Evolutionary conservation across 176 grass and related monocot species (phyloP).

Genomic region (Pontederia paniculata): DNA sequence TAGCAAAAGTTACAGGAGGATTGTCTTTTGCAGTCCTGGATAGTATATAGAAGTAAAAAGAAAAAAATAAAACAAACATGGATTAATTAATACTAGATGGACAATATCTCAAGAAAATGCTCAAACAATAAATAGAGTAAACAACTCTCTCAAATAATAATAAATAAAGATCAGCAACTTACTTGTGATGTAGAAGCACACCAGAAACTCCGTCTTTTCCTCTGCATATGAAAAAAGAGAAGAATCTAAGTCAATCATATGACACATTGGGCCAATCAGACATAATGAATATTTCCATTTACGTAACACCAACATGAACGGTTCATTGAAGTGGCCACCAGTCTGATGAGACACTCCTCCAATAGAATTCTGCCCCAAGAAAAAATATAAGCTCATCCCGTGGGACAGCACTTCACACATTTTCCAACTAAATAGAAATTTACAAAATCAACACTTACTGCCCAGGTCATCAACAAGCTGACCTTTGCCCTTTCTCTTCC

Average conservation of each 20-base stretch:
- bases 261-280: background rate
- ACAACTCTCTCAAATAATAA: constrained; percentile 25
- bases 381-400: background rate
- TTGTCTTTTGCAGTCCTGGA: constrained; percentile 79
- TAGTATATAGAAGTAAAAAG: background rate
- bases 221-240: constrained; percentile 31
- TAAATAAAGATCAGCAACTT: constrained; percentile 42
- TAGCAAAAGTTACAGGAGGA: constrained; percentile 89
- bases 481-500: constrained; percentile 95
- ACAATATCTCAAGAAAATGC: background rate
- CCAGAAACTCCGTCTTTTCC: constrained; percentile 81
- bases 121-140: constrained; percentile 16
- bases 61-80: no score
- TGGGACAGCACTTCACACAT: no score
- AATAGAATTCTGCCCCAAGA: constrained; percentile 63
- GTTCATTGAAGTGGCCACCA: constrained; percentile 79
- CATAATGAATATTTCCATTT: constrained; percentile 2
- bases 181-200: constrained; percentile 95
- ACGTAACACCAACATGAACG: constrained; percentile 60
- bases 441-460: constrained; percentile 36
- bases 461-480: constrained; percentile 83
- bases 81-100: no score
- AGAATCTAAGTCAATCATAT: background rate
- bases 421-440: background rate
- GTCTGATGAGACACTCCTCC: constrained; percentile 82